phyloP scores from a whole-genome alignment of 768 basidiomycete genomes.

The Sistotremastrum niveocremeum region DNA sequence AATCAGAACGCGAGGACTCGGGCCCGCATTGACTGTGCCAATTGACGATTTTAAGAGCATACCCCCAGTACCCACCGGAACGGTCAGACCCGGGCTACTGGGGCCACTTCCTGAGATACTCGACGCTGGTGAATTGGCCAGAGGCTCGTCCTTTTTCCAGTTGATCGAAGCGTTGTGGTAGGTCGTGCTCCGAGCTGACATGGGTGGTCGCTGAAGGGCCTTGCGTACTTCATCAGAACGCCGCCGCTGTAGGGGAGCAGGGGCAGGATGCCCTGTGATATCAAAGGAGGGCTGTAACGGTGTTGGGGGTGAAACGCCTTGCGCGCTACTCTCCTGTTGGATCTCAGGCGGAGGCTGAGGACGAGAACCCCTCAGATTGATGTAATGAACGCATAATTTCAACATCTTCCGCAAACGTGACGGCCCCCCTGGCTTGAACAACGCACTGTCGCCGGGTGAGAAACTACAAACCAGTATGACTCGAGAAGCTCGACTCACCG shows the following conservation, averaged over 20 bases:
- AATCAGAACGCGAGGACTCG: conserved; percentile 53
- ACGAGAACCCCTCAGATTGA: conserved; percentile 28
- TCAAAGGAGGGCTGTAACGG: conserved; percentile 2
- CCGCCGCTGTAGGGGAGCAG: conserved; percentile 17
- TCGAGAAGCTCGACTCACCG: conserved; percentile 28
- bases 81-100: conserved; percentile 24
- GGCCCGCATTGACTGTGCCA: conserved; percentile 32
- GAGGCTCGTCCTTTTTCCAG: not conserved
- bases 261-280: not conserved
- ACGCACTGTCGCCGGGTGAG: too few species aligned
- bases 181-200: conserved; percentile 36
- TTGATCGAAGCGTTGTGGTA: conserved; percentile 31
- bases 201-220: conserved; percentile 28
- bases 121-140: conserved; percentile 8
- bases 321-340: conserved; percentile 10
- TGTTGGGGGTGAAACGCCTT: conserved; percentile 8
- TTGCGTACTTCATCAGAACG: conserved; percentile 33
- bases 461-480: too few species aligned
- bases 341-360: not conserved
- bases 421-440: conserved; percentile 86
- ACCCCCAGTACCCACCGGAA: conserved; percentile 46
- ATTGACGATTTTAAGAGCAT: conserved; percentile 58
- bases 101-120: not conserved
- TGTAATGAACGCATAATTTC: conserved; percentile 45
- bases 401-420: conserved; percentile 53